A percentile compares a stretch with the other conserved stretches of the same genome.
phyloP scores from a whole-genome alignment of 2,329 filamentous ascomycete genomes.

The Arthrobotrys megalospora region DNA sequence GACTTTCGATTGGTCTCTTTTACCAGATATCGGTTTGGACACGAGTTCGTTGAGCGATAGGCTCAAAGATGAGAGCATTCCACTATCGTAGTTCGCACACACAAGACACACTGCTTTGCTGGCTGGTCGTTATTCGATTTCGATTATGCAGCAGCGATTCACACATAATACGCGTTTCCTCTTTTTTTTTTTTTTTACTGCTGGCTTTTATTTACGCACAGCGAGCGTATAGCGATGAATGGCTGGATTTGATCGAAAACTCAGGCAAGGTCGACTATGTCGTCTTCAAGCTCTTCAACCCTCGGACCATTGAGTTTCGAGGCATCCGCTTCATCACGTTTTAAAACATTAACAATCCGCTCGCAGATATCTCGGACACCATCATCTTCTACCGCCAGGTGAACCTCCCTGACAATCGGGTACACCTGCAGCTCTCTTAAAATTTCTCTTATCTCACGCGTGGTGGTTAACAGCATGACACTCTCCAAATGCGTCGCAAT shows the following conservation, averaged over 20 bases:
- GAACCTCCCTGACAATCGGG: slow-evolving; percentile 87
- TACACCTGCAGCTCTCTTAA: slow-evolving; percentile 87
- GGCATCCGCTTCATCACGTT: slow-evolving; percentile 78
- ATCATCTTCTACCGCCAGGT: slow-evolving; percentile 82
- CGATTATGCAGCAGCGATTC: neutral
- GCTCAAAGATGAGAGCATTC: neutral
- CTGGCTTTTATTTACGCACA: neutral
- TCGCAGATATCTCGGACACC: slow-evolving; percentile 88
- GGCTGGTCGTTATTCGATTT: slow-evolving; percentile 9
- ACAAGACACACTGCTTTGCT: slow-evolving; percentile 27
- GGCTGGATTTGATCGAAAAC: neutral
- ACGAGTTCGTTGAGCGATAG: neutral
- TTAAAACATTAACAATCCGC: slow-evolving; percentile 87
- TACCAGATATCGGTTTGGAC: neutral
- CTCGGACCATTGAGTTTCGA: slow-evolving; percentile 69
- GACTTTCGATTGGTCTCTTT: neutral
- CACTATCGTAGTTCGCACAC: neutral
- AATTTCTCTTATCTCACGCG: slow-evolving; percentile 79
- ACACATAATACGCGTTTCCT: neutral
- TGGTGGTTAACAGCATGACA: slow-evolving; percentile 84
- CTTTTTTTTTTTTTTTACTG: neutral
- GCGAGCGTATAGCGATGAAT: neutral
- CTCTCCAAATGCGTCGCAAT: slow-evolving; percentile 92
- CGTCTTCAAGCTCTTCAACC: slow-evolving; percentile 68
- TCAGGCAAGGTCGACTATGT: slow-evolving; percentile 67